Conservation (phyloP, 257 asterid genomes). For the Ajuga chamaepitys region DNA sequence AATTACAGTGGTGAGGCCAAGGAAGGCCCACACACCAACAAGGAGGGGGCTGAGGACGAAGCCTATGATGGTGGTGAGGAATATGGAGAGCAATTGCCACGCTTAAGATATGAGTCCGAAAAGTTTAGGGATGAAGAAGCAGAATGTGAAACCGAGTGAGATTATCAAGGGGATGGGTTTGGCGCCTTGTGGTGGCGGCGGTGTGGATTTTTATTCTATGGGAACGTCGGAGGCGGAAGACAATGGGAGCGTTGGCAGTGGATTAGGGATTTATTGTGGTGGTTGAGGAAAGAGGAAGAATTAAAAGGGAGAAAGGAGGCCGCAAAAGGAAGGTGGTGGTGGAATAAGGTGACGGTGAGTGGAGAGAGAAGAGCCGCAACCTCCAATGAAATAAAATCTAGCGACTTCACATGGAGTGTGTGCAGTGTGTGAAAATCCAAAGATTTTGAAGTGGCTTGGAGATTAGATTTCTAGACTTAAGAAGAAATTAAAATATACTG, state of each 20-base stretch:
- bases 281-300: constrained; percentile 9
- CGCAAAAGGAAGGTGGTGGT: constrained; percentile 15
- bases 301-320: constrained; percentile 22
- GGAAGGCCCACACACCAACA: constrained; percentile 90
- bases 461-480: no score
- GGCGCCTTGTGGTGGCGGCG: constrained; percentile 39
- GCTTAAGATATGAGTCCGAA: constrained; percentile 59
- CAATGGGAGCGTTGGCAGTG: constrained; percentile 18
- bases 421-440: constrained; percentile 9
- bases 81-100: constrained; percentile 75
- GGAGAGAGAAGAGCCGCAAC: constrained; percentile 47
- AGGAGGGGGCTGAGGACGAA: constrained; percentile 80
- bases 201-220: background rate
- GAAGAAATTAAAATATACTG: no score
- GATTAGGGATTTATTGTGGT: constrained; percentile 8
- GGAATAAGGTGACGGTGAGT: constrained; percentile 1
- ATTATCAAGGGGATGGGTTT: constrained; percentile 48
- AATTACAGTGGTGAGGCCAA: constrained; percentile 62
- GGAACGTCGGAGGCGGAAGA: constrained; percentile 20
- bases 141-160: constrained; percentile 48
- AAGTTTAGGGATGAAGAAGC: constrained; percentile 57
- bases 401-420: constrained; percentile 3
- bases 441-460: no score
- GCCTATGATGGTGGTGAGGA: constrained; percentile 79
- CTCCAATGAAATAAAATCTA: constrained; percentile 36